These are phyloP conservation scores for Anacardium occidentale DNA, from an alignment of 345 rosid genomes.

Conservation along the genomic window DNA sequence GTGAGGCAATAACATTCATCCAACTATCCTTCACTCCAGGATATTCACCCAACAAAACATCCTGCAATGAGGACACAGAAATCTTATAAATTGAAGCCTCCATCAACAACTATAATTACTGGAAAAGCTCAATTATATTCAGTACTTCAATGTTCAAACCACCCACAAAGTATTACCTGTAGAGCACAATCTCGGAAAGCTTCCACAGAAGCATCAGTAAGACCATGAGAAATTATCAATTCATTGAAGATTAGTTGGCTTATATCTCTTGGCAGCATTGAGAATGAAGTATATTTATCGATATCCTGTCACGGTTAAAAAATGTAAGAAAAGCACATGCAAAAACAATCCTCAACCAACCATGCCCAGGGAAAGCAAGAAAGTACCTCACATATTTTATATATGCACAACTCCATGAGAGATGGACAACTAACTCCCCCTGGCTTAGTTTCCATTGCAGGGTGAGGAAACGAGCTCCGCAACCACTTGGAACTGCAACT, in stretches of 20 bases:
- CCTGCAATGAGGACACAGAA: constrained; percentile 33
- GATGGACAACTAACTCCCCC: constrained; percentile 25
- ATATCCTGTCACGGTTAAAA: constrained; percentile 12
- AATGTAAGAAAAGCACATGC: background rate
- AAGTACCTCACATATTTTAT: constrained; percentile 26
- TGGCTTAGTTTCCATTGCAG: constrained; percentile 15
- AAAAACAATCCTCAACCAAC: background rate
- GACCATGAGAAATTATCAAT: constrained; percentile 20
- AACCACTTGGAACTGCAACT: constrained; percentile 32
- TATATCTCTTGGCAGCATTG: constrained; percentile 34
- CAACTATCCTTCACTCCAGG: constrained; percentile 70
- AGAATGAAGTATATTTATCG: constrained; percentile 21
- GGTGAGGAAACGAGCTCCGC: constrained; percentile 16
- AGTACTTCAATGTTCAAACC: background rate
- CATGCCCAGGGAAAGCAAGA: background rate
- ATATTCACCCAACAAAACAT: constrained; percentile 49
- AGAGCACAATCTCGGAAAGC: constrained; percentile 59
- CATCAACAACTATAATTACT: background rate
- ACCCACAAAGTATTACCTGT: constrained; percentile 35
- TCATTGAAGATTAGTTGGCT: constrained; percentile 31
- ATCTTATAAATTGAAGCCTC: background rate
- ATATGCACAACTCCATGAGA: constrained; percentile 29
- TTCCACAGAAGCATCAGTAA: constrained; percentile 36
- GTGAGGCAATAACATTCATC: constrained; percentile 86
- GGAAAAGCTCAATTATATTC: background rate